Conservation (phyloP, 2,329 filamentous ascomycete species). For the Triangularia verruculosa region DNA sequence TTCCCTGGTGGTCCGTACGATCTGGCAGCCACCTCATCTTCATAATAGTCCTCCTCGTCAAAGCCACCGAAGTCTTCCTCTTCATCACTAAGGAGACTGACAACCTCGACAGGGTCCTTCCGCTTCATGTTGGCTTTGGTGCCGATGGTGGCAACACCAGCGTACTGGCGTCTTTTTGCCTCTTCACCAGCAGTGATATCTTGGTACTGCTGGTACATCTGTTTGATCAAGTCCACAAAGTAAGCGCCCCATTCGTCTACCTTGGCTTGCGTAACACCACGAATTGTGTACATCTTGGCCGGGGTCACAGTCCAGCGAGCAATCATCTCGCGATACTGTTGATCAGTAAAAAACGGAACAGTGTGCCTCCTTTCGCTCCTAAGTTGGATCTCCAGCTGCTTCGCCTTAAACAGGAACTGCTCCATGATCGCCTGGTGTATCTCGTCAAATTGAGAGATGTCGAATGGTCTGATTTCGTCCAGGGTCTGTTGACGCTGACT, state of each 20-base stretch:
- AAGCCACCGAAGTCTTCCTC: conserved; percentile 30
- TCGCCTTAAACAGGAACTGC: conserved; percentile 63
- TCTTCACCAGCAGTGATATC: conserved; percentile 45
- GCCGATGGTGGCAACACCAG: neutral
- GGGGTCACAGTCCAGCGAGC: conserved; percentile 62
- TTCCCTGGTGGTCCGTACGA: conserved; percentile 23
- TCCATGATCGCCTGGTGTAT: conserved; percentile 63
- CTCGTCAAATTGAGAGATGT: conserved; percentile 49
- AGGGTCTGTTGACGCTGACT: conserved; percentile 38
- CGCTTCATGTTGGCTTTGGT: neutral
- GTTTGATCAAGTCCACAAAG: conserved; percentile 58
- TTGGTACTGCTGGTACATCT: conserved; percentile 45
- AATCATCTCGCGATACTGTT: conserved; percentile 69
- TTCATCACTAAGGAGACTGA: conserved; percentile 50
- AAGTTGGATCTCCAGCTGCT: conserved; percentile 57
- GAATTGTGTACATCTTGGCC: conserved; percentile 61
- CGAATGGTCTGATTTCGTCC: conserved; percentile 47
- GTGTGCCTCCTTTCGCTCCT: conserved; percentile 48
- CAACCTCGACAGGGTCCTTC: conserved; percentile 42
- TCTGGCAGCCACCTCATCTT: conserved; percentile 26
- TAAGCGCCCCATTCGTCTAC: conserved; percentile 59
- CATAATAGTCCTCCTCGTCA: conserved; percentile 32
- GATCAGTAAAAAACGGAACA: conserved; percentile 64
- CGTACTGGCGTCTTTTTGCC: neutral
- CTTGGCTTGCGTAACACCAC: conserved; percentile 60